Evolutionary conservation across 208 protist species (phyloP), one percentile per base, ranked within the genome.

Genomic region (Crithidia brevicula): DNA sequence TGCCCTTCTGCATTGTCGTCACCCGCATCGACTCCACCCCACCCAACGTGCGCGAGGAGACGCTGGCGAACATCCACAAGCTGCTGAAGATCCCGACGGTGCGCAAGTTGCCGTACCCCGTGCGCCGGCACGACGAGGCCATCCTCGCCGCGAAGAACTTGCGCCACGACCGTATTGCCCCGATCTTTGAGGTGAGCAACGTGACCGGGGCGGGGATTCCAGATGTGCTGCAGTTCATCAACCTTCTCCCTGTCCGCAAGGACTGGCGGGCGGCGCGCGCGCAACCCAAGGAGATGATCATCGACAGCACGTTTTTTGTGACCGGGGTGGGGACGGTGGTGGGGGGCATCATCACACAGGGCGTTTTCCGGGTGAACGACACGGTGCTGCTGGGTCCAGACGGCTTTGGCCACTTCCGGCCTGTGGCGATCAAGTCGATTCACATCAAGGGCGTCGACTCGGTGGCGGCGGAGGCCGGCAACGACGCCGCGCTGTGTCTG

Each of bases 11-110:
- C 72, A 67, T 99, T 50, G 95, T 98, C 4, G 71, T 99, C 25
- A 99, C 98, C 1, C 98, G 98, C 67, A 97, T 99, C 59, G 98
- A 99, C 72, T 88, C 96, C 18, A 98, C 94, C 8, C 98, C 97
- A 20, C 77, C 93, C 3, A 95, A 96, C 72, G 87, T 99, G 23
- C 74, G 89, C 16, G 85, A 90, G 33, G 81, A 97, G 63, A 99
- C 97, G 9, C 6, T 97, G 34, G 59, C 81, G 0, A 89, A 83
- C 51, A 93, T 98, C 51, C 54, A 89, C 43, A 96, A 95, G 62
- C 78, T 99, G 40, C 67, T 99, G 10, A 98, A 98, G 74, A 92
- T 89, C 11, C 96, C 96, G 2, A 94, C 86, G 0, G 93, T 96
- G n/a, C 72, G 89, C 27, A 98, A 98, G 62, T 60, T 99, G 36